Conservation (phyloP, 345 rosid genomes). For the Salix caprea region DNA sequence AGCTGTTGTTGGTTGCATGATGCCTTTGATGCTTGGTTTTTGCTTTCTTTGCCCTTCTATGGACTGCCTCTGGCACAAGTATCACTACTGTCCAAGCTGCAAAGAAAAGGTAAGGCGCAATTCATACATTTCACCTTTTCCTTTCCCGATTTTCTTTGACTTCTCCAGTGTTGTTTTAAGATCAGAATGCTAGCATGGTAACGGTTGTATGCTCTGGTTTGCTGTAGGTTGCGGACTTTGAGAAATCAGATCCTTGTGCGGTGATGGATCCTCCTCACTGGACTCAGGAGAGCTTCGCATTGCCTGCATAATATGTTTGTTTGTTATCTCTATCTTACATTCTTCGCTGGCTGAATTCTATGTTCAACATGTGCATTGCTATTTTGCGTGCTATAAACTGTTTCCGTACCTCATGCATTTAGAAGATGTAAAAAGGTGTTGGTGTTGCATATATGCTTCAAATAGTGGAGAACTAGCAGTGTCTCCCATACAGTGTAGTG, state of each 20-base stretch:
- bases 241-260: constrained; percentile 75
- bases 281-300: constrained; percentile 68
- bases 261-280: constrained; percentile 86
- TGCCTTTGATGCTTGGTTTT: constrained; percentile 81
- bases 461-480: background rate
- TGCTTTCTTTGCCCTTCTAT: constrained; percentile 93
- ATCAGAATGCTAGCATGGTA: background rate
- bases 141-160: background rate
- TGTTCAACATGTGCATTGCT: background rate
- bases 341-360: background rate
- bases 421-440: background rate
- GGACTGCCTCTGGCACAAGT: constrained; percentile 98
- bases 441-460: background rate
- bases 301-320: constrained; percentile 46
- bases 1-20: constrained; percentile 91
- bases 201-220: constrained; percentile 14
- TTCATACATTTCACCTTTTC: background rate
- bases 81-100: constrained; percentile 87
- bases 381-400: background rate
- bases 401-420: background rate
- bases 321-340: background rate
- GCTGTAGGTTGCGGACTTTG: constrained; percentile 72
- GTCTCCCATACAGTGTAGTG: background rate
- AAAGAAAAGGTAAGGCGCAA: constrained; percentile 43
- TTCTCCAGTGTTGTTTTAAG: background rate